Percentiles rank a stretch among this genome's conserved stretches.
Evolutionary conservation across 1,284 basidiomycete genomes (phyloP).

Genomic region (Cronartium quercuum): DNA sequence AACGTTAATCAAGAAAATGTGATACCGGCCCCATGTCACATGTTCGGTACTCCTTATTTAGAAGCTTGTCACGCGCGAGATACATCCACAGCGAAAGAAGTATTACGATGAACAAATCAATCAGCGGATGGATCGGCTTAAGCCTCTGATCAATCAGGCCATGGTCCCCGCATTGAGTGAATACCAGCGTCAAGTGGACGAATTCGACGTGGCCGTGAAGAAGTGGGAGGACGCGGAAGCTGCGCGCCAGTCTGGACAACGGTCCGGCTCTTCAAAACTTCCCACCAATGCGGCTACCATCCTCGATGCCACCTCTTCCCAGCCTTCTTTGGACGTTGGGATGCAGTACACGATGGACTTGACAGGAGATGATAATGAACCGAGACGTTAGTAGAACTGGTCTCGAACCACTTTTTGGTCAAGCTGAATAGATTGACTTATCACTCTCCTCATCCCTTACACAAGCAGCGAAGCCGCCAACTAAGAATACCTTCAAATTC

Average conservation of each 20-base stretch:
- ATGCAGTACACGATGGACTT: neutral
- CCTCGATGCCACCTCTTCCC: conserved; percentile 7
- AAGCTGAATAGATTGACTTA: neutral
- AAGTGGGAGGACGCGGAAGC: neutral
- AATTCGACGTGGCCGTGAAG: neutral
- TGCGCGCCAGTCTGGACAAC: neutral
- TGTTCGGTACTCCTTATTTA: conserved; percentile 45
- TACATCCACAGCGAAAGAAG: conserved; percentile 63
- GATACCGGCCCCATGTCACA: neutral
- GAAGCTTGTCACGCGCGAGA: conserved; percentile 75
- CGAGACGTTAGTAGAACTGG: no score
- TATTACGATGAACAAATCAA: conserved; percentile 62
- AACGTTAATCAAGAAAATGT: conserved; percentile 4
- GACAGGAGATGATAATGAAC: no score
- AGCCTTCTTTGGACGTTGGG: neutral
- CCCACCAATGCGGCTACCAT: conserved; percentile 34
- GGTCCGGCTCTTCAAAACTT: neutral
- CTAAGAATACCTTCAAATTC: conserved; percentile 14
- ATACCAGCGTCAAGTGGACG: conserved; percentile 24
- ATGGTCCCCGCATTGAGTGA: conserved; percentile 39
- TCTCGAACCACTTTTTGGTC: neutral
- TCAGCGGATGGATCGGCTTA: conserved; percentile 59
- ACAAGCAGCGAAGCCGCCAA: conserved; percentile 14
- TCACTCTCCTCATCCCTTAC: neutral
- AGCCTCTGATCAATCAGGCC: conserved; percentile 54